Conservation (phyloP, 768 basidiomycete genomes). For the Rhodotorula diobovata region DNA sequence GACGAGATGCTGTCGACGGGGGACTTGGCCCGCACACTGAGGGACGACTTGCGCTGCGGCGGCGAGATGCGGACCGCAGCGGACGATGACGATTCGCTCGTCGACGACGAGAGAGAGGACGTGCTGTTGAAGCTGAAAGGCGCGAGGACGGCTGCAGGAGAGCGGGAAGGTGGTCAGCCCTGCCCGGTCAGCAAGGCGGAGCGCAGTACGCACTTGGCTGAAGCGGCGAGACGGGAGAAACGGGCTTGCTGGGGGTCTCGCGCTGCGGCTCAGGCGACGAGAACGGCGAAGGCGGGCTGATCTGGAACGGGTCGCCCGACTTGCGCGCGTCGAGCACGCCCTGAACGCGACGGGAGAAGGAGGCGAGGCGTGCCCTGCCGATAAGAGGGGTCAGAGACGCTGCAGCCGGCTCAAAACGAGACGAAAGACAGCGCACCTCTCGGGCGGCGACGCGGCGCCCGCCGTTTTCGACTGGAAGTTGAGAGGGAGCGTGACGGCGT, state of each 20-base stretch:
- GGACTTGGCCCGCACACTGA: background rate
- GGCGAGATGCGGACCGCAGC: background rate
- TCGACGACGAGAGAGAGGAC: background rate
- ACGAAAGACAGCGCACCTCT: background rate
- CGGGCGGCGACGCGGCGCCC: background rate
- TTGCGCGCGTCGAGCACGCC: conserved; percentile 17
- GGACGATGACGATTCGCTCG: background rate
- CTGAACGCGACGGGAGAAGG: conserved; percentile 11
- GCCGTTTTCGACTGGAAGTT: background rate
- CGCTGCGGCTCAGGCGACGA: too few relatives aligned
- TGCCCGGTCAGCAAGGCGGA: background rate
- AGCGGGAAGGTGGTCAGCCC: background rate
- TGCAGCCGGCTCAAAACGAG: too few relatives aligned
- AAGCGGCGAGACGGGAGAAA: background rate
- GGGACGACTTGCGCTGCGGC: background rate
- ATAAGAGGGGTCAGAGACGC: background rate
- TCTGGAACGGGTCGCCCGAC: background rate
- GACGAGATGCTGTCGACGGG: background rate
- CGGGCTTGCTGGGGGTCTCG: too few relatives aligned
- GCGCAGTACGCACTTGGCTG: background rate
- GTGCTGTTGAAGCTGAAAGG: conserved; percentile 11
- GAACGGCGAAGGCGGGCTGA: background rate
- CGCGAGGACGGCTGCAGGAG: background rate
- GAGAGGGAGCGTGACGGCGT: background rate
- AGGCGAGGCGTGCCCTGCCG: conserved; percentile 15